A percentile compares a stretch with the other conserved stretches of the same genome.
Conservation (phyloP, 257 asterid species). For the Jasminum sambac region DNA sequence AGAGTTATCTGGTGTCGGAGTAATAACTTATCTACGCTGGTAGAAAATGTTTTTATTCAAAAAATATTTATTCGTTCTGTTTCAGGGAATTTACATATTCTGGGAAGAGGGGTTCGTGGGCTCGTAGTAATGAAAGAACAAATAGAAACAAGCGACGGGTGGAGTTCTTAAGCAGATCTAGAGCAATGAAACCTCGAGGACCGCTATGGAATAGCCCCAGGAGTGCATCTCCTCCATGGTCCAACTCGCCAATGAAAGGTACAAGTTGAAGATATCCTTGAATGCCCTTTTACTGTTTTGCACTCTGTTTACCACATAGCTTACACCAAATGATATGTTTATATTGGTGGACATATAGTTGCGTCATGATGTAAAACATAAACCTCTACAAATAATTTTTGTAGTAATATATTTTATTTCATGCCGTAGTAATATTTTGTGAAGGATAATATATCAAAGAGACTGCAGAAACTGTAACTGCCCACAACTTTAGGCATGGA, state of each 20-base stretch:
- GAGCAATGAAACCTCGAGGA: slow-evolving; percentile 39
- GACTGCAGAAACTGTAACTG: neutral
- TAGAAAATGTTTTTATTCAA: slow-evolving; percentile 21
- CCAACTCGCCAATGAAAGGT: slow-evolving; percentile 56
- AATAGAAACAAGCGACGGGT: slow-evolving; percentile 41
- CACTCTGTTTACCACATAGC: neutral
- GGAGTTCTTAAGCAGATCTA: slow-evolving; percentile 66
- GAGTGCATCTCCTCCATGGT: slow-evolving; percentile 40
- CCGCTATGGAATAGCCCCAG: slow-evolving; percentile 42
- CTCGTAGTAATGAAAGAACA: slow-evolving; percentile 34
- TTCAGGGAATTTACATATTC: slow-evolving; percentile 49
- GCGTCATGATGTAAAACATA: neutral
- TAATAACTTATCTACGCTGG: neutral
- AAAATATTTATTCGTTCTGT: slow-evolving; percentile 9
- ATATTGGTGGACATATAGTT: neutral
- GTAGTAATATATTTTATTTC: neutral
- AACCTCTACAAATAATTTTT: neutral
- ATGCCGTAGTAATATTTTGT: neutral
- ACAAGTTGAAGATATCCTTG: slow-evolving; percentile 17
- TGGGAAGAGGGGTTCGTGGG: slow-evolving; percentile 36
- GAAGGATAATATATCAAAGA: neutral
- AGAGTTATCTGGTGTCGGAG: slow-evolving; percentile 7
- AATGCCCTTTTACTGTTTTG: neutral
- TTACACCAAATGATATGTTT: neutral
- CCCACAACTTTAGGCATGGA: neutral